Evolutionary conservation across 805 yeast genomes (phyloP), one percentile per base, ranked within the genome.

Genomic region (Candida awuae): DNA sequence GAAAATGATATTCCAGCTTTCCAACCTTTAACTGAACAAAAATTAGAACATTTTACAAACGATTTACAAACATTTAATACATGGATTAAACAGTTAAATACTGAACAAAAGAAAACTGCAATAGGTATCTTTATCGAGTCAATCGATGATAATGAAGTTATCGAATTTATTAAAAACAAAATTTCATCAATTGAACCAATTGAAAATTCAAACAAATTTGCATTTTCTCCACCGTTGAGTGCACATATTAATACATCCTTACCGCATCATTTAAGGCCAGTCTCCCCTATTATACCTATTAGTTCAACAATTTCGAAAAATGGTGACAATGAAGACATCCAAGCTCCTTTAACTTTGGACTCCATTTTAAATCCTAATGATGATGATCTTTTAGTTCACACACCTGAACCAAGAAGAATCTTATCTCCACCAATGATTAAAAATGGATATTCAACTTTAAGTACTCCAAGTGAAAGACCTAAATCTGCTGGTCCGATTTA

Each of bases 101-200:
- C 68, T 16, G 73, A 67, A 43, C 76, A 73, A 46, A 70, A 62
- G 45, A 54, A 62, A 39, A 58, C 70, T 29, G 63, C 71, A 56
- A 60, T 71, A 48, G 76, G 72, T 44, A 59, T 70, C 47, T 64
- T 73, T 52, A 59, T 75, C 46, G 58, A 57, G 43, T 63, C 61
- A 43, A 59, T 72, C 38, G 66, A 69, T 7, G 57, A 64, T 35
- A 74, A 67, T 42, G 68, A 68, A 22, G 58, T 71, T 2, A 19
- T 37, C 17, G 44, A 38, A 2, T 42, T 37, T 22, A 28, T 45
- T 9, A 16, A 18, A 7, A 13, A 23, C 8, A 39, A 39, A 26
- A 15, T 39, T 19, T 10, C 22, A 21, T 15, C 25, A 10, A 28
- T 20, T 27, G 25, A 21, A 12, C 4, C 12, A 13, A 16, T 19